Conservation (phyloP, 768 basidiomycete species). For the Strobilomyces confusus region DNA sequence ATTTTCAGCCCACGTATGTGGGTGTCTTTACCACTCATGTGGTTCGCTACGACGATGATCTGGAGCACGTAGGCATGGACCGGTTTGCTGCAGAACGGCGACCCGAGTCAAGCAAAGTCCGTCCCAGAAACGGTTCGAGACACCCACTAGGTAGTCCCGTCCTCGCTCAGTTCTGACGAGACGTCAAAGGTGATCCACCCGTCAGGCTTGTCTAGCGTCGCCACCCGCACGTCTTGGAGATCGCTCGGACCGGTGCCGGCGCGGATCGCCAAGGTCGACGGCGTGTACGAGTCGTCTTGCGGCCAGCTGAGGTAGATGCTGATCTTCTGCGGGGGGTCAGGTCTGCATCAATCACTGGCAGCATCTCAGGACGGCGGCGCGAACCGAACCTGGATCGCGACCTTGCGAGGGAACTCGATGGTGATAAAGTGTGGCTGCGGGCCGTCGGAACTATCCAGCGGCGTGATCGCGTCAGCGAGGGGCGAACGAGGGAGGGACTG, state of each 20-base stretch:
- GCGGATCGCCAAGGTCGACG: conserved; percentile 82
- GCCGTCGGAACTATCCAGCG: conserved; percentile 69
- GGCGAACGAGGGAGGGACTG: conserved; percentile 30
- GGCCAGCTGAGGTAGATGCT: conserved; percentile 77
- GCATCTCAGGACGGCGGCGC: no score
- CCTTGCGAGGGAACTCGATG: conserved; percentile 86
- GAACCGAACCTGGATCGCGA: conserved; percentile 75
- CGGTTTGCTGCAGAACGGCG: conserved; percentile 55
- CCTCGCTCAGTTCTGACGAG: conserved; percentile 73
- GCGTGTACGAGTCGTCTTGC: conserved; percentile 95
- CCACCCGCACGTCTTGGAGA: conserved; percentile 84
- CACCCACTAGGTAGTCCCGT: conserved; percentile 74
- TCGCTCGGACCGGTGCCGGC: conserved; percentile 91
- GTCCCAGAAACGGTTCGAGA: background rate
- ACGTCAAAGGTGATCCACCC: conserved; percentile 92
- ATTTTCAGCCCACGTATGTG: conserved; percentile 89
- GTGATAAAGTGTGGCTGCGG: conserved; percentile 97
- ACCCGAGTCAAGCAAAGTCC: background rate
- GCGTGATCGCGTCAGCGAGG: background rate
- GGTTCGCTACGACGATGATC: conserved; percentile 86
- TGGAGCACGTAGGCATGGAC: conserved; percentile 89
- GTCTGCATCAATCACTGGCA: no score
- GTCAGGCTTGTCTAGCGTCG: conserved; percentile 85
- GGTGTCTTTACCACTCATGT: conserved; percentile 98
- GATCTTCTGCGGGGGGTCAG: conserved; percentile 62